Evolutionary conservation across 176 grass and related monocot species (phyloP).

Genomic region (Oropetium thomaeum): DNA sequence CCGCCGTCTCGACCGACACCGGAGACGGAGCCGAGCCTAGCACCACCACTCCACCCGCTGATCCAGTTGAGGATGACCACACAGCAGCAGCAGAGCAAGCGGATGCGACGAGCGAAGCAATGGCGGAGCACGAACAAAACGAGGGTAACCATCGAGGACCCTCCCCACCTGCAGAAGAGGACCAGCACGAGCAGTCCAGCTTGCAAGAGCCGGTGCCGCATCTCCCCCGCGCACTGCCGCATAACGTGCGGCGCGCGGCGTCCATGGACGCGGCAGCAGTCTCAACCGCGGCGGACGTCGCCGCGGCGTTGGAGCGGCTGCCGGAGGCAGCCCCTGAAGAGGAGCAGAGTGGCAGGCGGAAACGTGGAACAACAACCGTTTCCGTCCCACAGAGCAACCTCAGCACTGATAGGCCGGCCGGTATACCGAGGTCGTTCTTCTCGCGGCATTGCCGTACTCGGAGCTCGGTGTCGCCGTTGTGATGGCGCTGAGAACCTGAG

Average conservation of each 20-base stretch:
- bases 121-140: conserved; percentile 5
- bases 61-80: conserved; percentile 12
- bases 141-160: neutral
- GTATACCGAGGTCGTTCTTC: conserved; percentile 53
- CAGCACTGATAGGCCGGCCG: conserved; percentile 30
- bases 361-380: conserved; percentile 15
- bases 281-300: conserved; percentile 9
- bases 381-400: conserved; percentile 7
- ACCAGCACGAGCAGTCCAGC: neutral
- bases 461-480: conserved; percentile 60
- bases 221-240: neutral
- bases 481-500: conserved; percentile 10
- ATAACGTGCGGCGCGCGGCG: conserved; percentile 50
- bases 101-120: neutral
- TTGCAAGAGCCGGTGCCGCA: conserved; percentile 6
- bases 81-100: conserved; percentile 4
- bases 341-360: conserved; percentile 33
- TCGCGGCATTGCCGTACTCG: conserved; percentile 57
- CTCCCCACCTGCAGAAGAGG: neutral
- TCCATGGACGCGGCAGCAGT: conserved; percentile 54
- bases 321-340: conserved; percentile 39
- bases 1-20: neutral
- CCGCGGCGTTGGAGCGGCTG: conserved; percentile 24
- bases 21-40: neutral
- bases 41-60: neutral